Percentiles rank a stretch among this genome's conserved stretches.
Conservation (phyloP, 2,329 filamentous ascomycete genomes). For the Dendryphion nanum region DNA sequence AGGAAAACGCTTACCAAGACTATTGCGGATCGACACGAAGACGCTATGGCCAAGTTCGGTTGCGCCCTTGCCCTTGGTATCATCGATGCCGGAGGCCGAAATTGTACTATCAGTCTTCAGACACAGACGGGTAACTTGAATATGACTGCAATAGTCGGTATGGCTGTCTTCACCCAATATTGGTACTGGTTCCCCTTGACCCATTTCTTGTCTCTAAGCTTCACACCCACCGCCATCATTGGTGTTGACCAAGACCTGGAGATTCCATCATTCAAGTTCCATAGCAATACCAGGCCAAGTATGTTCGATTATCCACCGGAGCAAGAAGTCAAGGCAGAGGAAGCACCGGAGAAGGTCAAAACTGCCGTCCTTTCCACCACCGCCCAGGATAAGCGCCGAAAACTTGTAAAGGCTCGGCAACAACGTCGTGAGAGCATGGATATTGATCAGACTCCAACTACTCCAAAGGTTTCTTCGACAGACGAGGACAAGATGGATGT, state of each 20-base stretch:
- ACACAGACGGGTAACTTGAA: slow-evolving; percentile 98
- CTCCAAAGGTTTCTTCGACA: slow-evolving; percentile 62
- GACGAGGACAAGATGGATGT: slow-evolving; percentile 84
- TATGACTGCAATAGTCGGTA: slow-evolving; percentile 96
- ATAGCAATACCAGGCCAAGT: slow-evolving; percentile 90
- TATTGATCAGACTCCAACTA: slow-evolving; percentile 75
- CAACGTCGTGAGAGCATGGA: slow-evolving; percentile 94
- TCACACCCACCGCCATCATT: slow-evolving; percentile 95
- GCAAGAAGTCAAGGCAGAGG: slow-evolving; percentile 90
- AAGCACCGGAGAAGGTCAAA: slow-evolving; percentile 89
- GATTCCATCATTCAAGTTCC: slow-evolving; percentile 90
- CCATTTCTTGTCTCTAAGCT: slow-evolving; percentile 93
- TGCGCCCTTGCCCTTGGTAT: slow-evolving; percentile 92
- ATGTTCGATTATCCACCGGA: slow-evolving; percentile 98
- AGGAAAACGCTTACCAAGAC: slow-evolving; percentile 94
- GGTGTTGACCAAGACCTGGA: slow-evolving; percentile 91
- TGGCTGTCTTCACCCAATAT: slow-evolving; percentile 98
- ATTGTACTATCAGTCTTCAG: slow-evolving; percentile 96
- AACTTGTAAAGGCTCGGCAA: slow-evolving; percentile 89
- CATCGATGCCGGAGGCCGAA: slow-evolving; percentile 95
- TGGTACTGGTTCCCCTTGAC: slow-evolving; percentile 99
- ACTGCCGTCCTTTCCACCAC: slow-evolving; percentile 96
- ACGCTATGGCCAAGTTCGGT: slow-evolving; percentile 99
- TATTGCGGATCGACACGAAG: slow-evolving; percentile 90
- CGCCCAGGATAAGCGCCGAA: slow-evolving; percentile 91